phyloP scores from a whole-genome alignment of 805 yeast genomes.

The Ogataea siamensis region DNA sequence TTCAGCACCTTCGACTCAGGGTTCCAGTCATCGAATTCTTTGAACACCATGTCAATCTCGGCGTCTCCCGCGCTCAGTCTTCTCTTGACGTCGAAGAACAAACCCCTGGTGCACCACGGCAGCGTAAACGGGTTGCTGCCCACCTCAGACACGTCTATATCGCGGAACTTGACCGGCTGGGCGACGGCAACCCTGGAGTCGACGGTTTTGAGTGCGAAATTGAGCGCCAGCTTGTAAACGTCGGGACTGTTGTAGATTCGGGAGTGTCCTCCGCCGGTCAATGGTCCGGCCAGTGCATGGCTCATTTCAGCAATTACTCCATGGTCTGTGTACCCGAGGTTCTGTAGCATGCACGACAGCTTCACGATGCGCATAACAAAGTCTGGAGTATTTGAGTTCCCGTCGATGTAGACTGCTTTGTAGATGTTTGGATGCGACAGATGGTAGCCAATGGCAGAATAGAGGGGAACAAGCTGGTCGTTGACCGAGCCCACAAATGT shows the following conservation, averaged over 20 bases:
- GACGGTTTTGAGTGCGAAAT: slow-evolving; percentile 72
- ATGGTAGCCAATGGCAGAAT: slow-evolving; percentile 81
- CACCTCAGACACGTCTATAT: slow-evolving; percentile 61
- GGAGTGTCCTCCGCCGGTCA: slow-evolving; percentile 96
- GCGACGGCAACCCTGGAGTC: slow-evolving; percentile 23
- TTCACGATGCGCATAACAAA: slow-evolving; percentile 75
- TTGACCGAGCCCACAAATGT: slow-evolving; percentile 86
- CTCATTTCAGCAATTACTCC: slow-evolving; percentile 85
- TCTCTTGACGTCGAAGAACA: slow-evolving; percentile 52
- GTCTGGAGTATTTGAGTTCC: slow-evolving; percentile 70
- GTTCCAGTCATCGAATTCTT: slow-evolving; percentile 79
- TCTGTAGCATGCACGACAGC: slow-evolving; percentile 69
- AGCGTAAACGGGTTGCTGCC: slow-evolving; percentile 80
- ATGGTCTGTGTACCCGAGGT: slow-evolving; percentile 79
- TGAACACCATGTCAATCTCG: slow-evolving; percentile 59
- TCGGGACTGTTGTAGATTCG: slow-evolving; percentile 79
- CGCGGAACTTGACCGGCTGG: slow-evolving; percentile 30
- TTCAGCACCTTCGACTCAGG: slow-evolving; percentile 81
- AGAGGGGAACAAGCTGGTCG: slow-evolving; percentile 91
- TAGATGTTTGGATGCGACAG: slow-evolving; percentile 86
- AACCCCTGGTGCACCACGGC: slow-evolving; percentile 92
- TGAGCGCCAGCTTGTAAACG: slow-evolving; percentile 79
- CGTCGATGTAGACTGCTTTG: slow-evolving; percentile 87
- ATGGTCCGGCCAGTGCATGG: slow-evolving; percentile 75
- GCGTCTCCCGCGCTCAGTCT: slow-evolving; percentile 42